Evolutionary conservation across 495 filamentous ascomycete genomes (phyloP).

Genomic region (Aspergillus cavernicola): DNA sequence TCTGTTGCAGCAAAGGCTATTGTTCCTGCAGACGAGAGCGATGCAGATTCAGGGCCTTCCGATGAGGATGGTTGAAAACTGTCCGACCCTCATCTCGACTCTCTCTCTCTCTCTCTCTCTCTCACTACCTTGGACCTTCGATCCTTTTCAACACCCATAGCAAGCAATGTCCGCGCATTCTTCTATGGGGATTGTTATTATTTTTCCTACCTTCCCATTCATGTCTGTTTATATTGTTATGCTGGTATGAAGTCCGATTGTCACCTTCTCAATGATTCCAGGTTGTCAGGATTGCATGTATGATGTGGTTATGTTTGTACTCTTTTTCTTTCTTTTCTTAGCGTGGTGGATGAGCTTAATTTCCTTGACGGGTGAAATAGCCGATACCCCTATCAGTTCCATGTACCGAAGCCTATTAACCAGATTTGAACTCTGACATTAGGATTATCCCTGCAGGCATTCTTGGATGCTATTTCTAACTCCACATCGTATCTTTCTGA

Average conservation of each 20-base stretch:
- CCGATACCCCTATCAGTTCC: constrained; percentile 16
- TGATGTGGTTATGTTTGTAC: constrained; percentile 26
- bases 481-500: neutral
- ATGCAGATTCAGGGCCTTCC: constrained; percentile 43
- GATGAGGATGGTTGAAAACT: constrained; percentile 47
- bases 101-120: constrained; percentile 27
- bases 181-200: constrained; percentile 18
- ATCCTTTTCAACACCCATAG: constrained; percentile 27
- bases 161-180: constrained; percentile 34
- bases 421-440: neutral
- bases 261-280: constrained; percentile 20
- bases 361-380: constrained; percentile 14
- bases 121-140: constrained; percentile 11
- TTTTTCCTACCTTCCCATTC: constrained; percentile 16
- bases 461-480: constrained; percentile 4
- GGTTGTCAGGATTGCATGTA: constrained; percentile 27
- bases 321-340: constrained; percentile 17
- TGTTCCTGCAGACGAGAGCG: constrained; percentile 46
- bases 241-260: constrained; percentile 33
- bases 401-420: constrained; percentile 5
- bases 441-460: neutral
- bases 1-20: constrained; percentile 27
- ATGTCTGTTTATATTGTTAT: constrained; percentile 41
- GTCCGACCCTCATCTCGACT: constrained; percentile 12
- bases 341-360: constrained; percentile 13